Percentiles rank a stretch among this genome's conserved stretches.
These are phyloP conservation scores for Trichoderma koningiopsis DNA, from an alignment of 2,329 filamentous ascomycete genomes.

Conservation along the genomic window DNA sequence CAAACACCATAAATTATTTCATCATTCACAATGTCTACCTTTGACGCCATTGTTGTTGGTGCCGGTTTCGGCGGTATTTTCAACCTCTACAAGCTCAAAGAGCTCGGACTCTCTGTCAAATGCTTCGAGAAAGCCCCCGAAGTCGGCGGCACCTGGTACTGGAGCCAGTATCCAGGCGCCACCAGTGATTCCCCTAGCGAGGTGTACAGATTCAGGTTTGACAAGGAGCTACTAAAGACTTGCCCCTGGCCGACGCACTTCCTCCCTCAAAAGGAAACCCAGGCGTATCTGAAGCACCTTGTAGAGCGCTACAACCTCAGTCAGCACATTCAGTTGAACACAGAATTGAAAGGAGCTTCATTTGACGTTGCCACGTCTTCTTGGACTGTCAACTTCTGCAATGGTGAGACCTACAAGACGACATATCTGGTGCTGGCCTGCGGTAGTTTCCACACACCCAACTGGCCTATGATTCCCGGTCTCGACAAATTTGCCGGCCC, in stretches of 20 bases:
- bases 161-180: background rate
- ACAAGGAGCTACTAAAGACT: background rate
- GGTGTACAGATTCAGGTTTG: constrained; percentile 4
- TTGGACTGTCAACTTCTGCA: background rate
- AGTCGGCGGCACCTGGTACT: constrained; percentile 3
- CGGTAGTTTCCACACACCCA: background rate
- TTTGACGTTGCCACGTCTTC: background rate
- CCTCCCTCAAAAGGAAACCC: background rate
- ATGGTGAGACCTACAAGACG: background rate
- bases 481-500: background rate
- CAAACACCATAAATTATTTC: no score
- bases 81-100: constrained; percentile 8
- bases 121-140: background rate
- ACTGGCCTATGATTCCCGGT: background rate
- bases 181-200: background rate
- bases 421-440: background rate
- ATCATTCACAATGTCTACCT: background rate
- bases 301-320: background rate
- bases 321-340: background rate
- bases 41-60: background rate
- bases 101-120: background rate
- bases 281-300: background rate
- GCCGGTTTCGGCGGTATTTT: background rate
- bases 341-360: background rate
- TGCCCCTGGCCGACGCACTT: background rate